Base-by-base conservation (phyloP, 2,329 filamentous ascomycete genomes). In the Penicillium nordicum region DNA sequence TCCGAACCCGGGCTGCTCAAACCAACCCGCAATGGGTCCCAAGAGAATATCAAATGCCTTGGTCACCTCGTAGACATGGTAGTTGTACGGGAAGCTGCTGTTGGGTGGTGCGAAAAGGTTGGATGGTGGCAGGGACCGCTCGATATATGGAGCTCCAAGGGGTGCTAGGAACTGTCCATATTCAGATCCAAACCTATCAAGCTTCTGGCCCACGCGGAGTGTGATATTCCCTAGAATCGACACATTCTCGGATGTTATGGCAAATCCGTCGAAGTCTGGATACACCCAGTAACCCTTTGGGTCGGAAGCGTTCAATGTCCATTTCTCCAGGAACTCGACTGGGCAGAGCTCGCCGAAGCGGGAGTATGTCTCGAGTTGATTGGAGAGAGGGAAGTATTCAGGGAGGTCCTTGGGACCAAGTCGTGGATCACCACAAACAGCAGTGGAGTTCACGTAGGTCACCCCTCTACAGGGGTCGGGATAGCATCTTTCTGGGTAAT, bases 151-250 rank as follows among this genome's bases (percentile, higher is more conserved):
- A 21, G 78, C 75, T 2, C 74, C 75, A 43, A 76, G 72, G 5
- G 79, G 78, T 12, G 71, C 70, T 23, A 80, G 64, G 57, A 74
- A 80, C 0, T 48, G 67, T 44, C 79, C 80, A 45, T 69, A 70
- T 59, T 80, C 78, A 10, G 69, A 69, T 1, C 80, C 80, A 47
- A 82, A 82, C 1, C 79, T 72, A 63, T 82, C 79, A 1, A 82
- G 58, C 25, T 79, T 68, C n/a, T 73, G 71, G 12, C 78, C 79
- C 0, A 66, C 66, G 2, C 60, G 57, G 0, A 82, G 65, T 0
- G 74, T 74, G 57, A 77, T 69, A 23, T 72, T 77, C 5, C 75
- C 77, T 21, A 72, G 66, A 40, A 82, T 79, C 3, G 75, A 68
- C 0, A 66, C 58, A 0, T 70, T 70, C 0, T 63, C 48, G 5